Base-by-base conservation (phyloP, 345 rosid species). In the Eutrema yunnanense region DNA sequence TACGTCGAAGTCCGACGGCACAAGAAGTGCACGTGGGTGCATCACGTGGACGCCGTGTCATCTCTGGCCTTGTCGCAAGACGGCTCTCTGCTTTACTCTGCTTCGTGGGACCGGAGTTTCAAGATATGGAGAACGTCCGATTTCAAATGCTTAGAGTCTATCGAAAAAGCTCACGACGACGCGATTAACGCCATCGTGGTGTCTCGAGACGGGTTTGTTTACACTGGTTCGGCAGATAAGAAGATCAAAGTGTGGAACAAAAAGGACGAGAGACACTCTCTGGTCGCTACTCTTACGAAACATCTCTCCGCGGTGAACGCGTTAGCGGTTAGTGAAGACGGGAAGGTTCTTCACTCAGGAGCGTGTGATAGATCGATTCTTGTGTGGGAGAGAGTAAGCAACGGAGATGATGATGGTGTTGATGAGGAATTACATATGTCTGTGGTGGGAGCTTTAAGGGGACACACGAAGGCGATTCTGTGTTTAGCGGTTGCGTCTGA, bases 181-280 rank as follows among this genome's bases (percentile, higher is more conserved):
- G 93, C 97, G 14, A 76, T 92, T 5, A 92, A 83, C 71, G 84
- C 97, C 1, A 34, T 87, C 8, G 86, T 67, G 11, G 78, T 80
- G 33, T 83, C 90, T 36, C n/a, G 38, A 13, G 90, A 83, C n/a
- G 90, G 89, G 8, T 65, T 79, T 44, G 80, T 87, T 22, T 88
- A 87, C 57, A 87, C 96, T 6, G 87, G 92, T 1, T 89, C 93
- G 3, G 93, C 96, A 3, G 97, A 92, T 78, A 86, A 77, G 81
- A 85, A 69, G 64, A 84, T 92, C 32, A 87, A 84, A 81, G 84
- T 70, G 7, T 92, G 96, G 97, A 81, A 47, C 66, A 83, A 67
- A 44, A 48, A 63, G 5, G 75, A 67, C 67, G 75, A 82, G 53
- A 81, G 33, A 52, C 87, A 89, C 78, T 51, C 73, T 0, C 16